Evolutionary conservation across 805 yeast genomes (phyloP).

Genomic region (Cyberlindnera meyerae): DNA sequence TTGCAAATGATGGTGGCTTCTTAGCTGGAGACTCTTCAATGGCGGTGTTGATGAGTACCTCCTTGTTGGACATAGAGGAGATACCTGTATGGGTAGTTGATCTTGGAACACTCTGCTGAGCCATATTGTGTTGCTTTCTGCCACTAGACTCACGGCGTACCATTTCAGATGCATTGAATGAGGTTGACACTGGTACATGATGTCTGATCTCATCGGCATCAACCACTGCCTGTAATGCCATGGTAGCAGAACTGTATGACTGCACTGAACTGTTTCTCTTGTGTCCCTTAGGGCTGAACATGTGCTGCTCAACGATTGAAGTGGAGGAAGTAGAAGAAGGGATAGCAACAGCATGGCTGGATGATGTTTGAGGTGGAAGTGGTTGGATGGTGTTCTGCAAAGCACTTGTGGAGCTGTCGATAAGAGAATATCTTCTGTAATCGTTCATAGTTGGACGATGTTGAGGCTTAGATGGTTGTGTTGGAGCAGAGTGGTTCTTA

Average conservation of each 20-base stretch:
- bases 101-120: conserved; percentile 26
- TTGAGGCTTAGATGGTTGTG: conserved; percentile 32
- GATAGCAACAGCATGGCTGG: conserved; percentile 51
- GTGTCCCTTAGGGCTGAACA: conserved; percentile 25
- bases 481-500: conserved; percentile 23
- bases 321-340: conserved; percentile 35
- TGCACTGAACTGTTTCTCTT: conserved; percentile 35
- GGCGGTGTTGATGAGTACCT: conserved; percentile 13
- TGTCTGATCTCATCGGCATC: conserved; percentile 46
- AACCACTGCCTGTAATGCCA: conserved; percentile 70
- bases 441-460: conserved; percentile 19
- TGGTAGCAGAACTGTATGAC: conserved; percentile 51
- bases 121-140: conserved; percentile 9
- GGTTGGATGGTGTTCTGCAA: conserved; percentile 35
- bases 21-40: conserved; percentile 25
- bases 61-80: conserved; percentile 12
- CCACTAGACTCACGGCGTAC: conserved; percentile 14
- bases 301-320: conserved; percentile 22
- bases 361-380: conserved; percentile 66
- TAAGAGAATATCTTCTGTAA: conserved; percentile 36
- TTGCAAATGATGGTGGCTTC: conserved; percentile 14
- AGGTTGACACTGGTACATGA: conserved; percentile 17
- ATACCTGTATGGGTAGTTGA: conserved; percentile 33
- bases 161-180: conserved; percentile 21
- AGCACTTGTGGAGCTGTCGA: conserved; percentile 40